Evolutionary conservation across 257 asterid genomes (phyloP).

Genomic region (Salvia splendens): DNA sequence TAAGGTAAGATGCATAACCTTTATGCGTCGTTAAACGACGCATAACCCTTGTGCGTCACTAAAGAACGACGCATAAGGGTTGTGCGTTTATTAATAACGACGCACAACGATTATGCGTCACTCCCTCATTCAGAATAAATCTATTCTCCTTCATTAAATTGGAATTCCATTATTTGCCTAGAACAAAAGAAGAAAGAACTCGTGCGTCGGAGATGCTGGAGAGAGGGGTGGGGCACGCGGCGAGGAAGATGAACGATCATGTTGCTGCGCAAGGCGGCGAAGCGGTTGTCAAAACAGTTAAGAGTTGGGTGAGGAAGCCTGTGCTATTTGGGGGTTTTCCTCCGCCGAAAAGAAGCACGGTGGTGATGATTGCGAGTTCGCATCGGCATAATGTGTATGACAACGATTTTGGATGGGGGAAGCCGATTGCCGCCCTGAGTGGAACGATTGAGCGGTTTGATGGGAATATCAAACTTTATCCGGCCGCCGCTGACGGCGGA

Average conservation of each 20-base stretch:
- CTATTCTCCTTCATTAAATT: too few species aligned
- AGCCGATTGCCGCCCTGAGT: conserved; percentile 45
- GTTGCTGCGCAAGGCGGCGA: conserved; percentile 33
- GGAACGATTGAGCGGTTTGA: background rate
- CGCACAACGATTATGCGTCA: too few species aligned
- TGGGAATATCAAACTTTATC: background rate
- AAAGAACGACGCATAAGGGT: too few species aligned
- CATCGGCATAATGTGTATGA: conserved; percentile 56
- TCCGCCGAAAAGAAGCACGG: background rate
- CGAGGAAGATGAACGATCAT: conserved; percentile 33
- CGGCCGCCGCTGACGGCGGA: conserved; percentile 36
- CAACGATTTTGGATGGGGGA: conserved; percentile 68
- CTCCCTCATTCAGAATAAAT: too few species aligned
- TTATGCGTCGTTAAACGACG: too few species aligned
- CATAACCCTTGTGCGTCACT: too few species aligned
- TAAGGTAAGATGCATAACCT: too few species aligned
- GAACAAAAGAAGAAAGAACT: too few species aligned
- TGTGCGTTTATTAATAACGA: too few species aligned
- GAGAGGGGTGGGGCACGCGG: conserved; percentile 38
- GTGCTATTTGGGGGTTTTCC: background rate
- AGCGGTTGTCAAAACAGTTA: background rate
- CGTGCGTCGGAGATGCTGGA: background rate
- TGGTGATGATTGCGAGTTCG: conserved; percentile 40
- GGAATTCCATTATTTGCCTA: too few species aligned
- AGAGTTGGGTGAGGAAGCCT: conserved; percentile 41